Base-by-base conservation (phyloP, 305 asterid genomes). In the Solanum hybrid region DNA sequence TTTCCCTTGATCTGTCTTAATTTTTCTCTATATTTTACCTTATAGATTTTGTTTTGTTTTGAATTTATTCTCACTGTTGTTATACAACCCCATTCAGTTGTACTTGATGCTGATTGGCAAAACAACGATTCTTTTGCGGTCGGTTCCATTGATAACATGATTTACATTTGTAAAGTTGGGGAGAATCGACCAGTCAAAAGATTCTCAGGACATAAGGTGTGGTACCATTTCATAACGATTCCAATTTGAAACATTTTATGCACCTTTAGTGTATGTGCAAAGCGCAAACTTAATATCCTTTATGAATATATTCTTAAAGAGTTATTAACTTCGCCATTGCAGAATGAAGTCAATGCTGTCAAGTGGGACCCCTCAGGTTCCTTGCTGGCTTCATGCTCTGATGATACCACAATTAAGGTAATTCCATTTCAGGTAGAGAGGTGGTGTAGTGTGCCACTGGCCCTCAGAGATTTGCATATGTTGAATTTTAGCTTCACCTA, bases 341-440 rank as follows among this genome's bases (percentile, higher is more conserved):
- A 97, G 99, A 96, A 95, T 89, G 98, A 95, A 93, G 98, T 97
- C 89, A 97, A 95, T 92, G 98, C 95, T 90, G 95, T 97, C 94
- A 97, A 96, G 95, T 97, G 99, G 99, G 98, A 97, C 89, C 99
- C 99, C 24, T 88, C 98, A 35, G 97, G 98, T 88, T 66, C 95
- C 56, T 93, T 95, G 89, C 92, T 97, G 91, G 98, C 99, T 29
- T 96, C 99, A 60, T 95, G 99, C 93, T 96, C 99, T 86, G 98
- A 96, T 84, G 99, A 97, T 94, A 91, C 94, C 90, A 96, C 99
- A 3, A 96, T 98, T 31, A 96, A 96, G 98, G 99, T 97, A 69
- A 73, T 84, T 73, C 13, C 64, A n/a, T 64, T 22, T 22, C 26
- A 60, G 82, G 82, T 34, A 77, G 45, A 19, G 42, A 19, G 42